Evolutionary conservation across 2,329 filamentous ascomycete genomes (phyloP), one percentile per base, ranked within the genome.

Genomic region (Hypoxylon sp.): DNA sequence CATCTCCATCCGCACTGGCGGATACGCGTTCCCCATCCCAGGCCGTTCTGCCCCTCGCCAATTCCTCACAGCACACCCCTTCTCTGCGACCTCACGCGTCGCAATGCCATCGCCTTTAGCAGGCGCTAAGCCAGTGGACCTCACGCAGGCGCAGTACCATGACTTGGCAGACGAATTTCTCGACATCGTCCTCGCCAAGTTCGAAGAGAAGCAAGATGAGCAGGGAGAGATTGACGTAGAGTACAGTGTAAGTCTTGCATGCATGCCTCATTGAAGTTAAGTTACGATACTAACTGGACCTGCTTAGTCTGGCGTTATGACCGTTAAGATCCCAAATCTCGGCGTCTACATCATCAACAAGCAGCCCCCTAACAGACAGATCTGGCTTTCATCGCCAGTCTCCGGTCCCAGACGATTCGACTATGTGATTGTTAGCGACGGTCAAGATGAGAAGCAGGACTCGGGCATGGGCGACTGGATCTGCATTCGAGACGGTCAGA

Each of bases 291-390:
- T 50, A 45, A 62, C 43, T 30, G 28, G 48, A 32, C 34, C 19
- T 25, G 21, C 9, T 34, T 74, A 98, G 94, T 88, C 93, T 59
- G 95, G 96, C 60, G 94, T 98, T 61, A 86, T 98, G 73, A 94
- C 90, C 69, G 85, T 98, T 75, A 85, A 83, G 5, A 88, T 93
- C 73, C 88, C 89, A 1, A 83, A 85, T 11, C 84, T 89, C 55
- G 94, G 94, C 68, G 95, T 89, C 30, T 99, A 97, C 78, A 93
- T 99, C 66, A 87, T 99, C 82, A 99, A 99, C 87, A 99, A 99
- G 81, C 96, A 99, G 80, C 96, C 96, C 0, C 94, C 95, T 19
- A 98, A 98, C 85, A 96, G 94, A 84, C 96, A 92, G 79, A 97
- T 99, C 77, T 99, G 96, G 96, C 89, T 98, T 49, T 96, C 93